Evolutionary conservation across 495 filamentous ascomycete genomes (phyloP), one percentile per base, ranked within the genome.

Genomic region (Sordaria brevicollis): DNA sequence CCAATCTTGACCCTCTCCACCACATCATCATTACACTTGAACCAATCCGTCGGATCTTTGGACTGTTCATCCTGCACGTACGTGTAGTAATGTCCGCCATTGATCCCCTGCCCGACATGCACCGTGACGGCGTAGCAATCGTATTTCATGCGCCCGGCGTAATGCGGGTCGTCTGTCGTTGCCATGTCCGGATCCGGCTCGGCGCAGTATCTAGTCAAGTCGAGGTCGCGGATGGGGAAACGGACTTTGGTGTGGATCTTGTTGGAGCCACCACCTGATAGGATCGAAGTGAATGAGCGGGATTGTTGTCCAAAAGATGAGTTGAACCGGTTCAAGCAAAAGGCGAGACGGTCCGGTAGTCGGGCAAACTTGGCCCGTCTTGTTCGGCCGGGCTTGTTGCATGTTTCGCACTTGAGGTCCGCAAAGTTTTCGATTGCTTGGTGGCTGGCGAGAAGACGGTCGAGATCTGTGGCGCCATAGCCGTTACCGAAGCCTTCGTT

Each of bases 61-160:
- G 74, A 72, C 62, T 65, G 65, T 8, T 77, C 75, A 70, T 81
- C 76, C 65, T 75, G 76, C 62, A 81, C 77, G 67, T 75, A 82
- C 35, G 75, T 67, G 65, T 74, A 78, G 73, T 86, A 87, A 67
- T 87, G 85, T 1, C 85, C 85, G 13, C 71, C 65, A 11, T 71
- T 72, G 17, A 78, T 69, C 0, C 17, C 67, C 0, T 38, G 11
- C 13, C 80, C 79, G 38, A 69, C 57, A 57, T 85, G 83, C 49
- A 78, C 65, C 37, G 77, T 78, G n/a, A 85, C 80, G 37, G 79
- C 83, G 73, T 82, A 85, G 57, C 80, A 79, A 31, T 84, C 79
- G 71, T 86, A 87, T 1, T 65, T 19, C 67, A 81, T 76, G 15
- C 71, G 67, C 3, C 72, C 71, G 15, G 67, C 65, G 65, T 77